A percentile compares a stretch with the other conserved stretches of the same genome.
Conservation (phyloP, 2,329 filamentous ascomycete genomes). For the Aureobasidium lini region DNA sequence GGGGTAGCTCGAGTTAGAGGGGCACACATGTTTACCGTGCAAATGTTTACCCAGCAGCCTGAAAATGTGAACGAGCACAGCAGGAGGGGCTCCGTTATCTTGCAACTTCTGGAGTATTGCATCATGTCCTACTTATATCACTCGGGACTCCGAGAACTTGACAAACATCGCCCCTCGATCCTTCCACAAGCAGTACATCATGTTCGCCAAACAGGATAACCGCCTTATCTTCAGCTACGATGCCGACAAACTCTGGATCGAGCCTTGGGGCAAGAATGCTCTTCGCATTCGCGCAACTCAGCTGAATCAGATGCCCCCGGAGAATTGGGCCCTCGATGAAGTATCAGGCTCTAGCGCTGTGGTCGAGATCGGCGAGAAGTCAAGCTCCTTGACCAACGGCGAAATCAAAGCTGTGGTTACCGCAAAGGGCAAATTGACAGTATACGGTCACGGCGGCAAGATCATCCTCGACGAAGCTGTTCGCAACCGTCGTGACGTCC, state of each 20-base stretch:
- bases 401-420: constrained; percentile 42
- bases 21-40: neutral
- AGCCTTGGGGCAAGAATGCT: constrained; percentile 43
- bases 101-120: too few species aligned
- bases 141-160: neutral
- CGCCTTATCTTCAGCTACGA: constrained; percentile 54
- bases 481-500: constrained; percentile 43
- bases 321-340: constrained; percentile 36
- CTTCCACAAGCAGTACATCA: constrained; percentile 11
- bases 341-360: constrained; percentile 11
- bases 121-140: constrained; percentile 2
- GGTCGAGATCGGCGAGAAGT: constrained; percentile 25
- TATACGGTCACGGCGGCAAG: constrained; percentile 37
- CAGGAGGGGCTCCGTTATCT: neutral
- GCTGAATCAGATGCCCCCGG: constrained; percentile 27
- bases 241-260: constrained; percentile 42
- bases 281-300: constrained; percentile 43
- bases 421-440: constrained; percentile 42
- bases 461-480: constrained; percentile 48
- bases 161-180: neutral
- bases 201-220: constrained; percentile 41
- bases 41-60: neutral
- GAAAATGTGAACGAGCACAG: neutral
- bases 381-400: constrained; percentile 40
- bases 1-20: neutral